Base-by-base conservation (phyloP, 1,284 basidiomycete genomes). In the Cutaneotrichosporon mucoides region DNA sequence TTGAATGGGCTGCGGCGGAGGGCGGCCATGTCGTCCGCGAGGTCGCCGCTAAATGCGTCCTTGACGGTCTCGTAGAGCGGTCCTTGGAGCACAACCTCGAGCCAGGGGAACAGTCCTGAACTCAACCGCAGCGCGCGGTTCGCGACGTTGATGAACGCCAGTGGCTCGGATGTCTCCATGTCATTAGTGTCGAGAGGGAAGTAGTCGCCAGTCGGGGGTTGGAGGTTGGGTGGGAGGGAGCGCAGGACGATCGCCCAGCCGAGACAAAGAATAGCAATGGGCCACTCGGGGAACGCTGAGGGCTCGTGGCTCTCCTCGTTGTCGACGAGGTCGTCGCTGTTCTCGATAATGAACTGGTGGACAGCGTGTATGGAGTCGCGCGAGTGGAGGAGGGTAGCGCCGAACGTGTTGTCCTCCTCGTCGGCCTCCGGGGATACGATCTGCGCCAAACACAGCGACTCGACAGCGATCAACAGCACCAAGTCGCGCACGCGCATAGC, bases 231-330 rank as follows among this genome's bases (percentile, higher is more conserved):
- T 5, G 66, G 64, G 4, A 75, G 46, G 3, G 62, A 65, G 11
- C 66, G 62, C 6, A 79, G 63, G 5, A 75, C 64, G 24, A 76
- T 71, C 1, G 76, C 63, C 71, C 75, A 75, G 15, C 69, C 71
- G 12, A 78, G 64, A 53, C 72, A 74, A 37, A 77, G 61, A 35
- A 80, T 59, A 7, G 73, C 57, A 45, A 71, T 70, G 24, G 75
- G 75, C 63, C 63, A 68, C 5, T 57, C 36, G 2, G 70, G 67
- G 56, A 62, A 52, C 48, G 59, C 49, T 12, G 33, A 24, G 24
- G 24, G 45, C 12, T 44, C 48, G 9, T 53, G 48, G 13, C 45
- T 40, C 46, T 56, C 42, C 49, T 67, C 62, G 10, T 48, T 52
- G 15, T 56, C 62, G 8, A 53, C 51, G 5, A 74, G 63, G 38